Percentiles rank a stretch among this genome's conserved stretches.
Conservation (phyloP, 257 asterid species). For the Cinchona pubescens region DNA sequence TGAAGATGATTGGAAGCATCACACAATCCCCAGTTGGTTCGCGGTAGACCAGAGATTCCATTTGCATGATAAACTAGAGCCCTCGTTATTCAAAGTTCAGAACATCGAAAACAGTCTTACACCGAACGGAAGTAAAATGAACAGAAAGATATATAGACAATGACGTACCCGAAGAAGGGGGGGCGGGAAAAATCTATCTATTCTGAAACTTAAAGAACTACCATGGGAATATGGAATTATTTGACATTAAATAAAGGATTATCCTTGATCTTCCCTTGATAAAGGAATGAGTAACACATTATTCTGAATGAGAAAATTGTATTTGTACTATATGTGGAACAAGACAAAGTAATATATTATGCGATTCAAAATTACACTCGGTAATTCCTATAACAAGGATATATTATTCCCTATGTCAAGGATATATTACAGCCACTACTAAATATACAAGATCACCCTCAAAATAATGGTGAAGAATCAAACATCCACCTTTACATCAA, state of each 20-base stretch:
- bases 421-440: constrained; percentile 17
- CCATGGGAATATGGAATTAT: not conserved
- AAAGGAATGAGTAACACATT: not conserved
- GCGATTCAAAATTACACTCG: constrained; percentile 11
- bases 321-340: not conserved
- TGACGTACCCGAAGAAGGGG: not conserved
- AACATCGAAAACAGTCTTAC: not conserved
- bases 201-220: not conserved
- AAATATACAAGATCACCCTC: constrained; percentile 22
- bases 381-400: not conserved
- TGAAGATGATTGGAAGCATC: constrained; percentile 6
- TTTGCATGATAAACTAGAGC: not conserved
- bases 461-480: constrained; percentile 5
- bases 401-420: not conserved
- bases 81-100: not conserved
- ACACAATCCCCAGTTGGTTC: constrained; percentile 1
- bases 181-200: not conserved
- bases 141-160: not conserved
- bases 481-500: constrained; percentile 29
- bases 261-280: too few species aligned
- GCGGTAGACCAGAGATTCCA: not conserved
- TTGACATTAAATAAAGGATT: not conserved
- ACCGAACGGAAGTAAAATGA: not conserved
- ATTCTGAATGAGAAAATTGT: not conserved
- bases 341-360: not conserved